Conservation (phyloP, 441 rosid genomes). For the Bruguiera hainesii region DNA sequence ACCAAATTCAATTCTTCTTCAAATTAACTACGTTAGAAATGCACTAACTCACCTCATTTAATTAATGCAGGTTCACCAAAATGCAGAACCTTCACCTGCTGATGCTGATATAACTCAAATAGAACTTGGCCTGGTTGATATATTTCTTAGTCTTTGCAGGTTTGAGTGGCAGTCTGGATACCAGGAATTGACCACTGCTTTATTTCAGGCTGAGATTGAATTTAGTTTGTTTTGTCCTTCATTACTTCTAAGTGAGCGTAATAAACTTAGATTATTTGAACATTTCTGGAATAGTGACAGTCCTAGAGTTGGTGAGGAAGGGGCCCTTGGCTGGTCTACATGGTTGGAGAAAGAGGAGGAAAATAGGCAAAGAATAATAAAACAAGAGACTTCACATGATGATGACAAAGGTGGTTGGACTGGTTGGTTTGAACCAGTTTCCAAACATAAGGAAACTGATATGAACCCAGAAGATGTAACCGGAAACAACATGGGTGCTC, state of each 20-base stretch:
- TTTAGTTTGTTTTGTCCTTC: slow-evolving; percentile 85
- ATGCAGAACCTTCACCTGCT: slow-evolving; percentile 28
- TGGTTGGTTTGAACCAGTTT: slow-evolving; percentile 81
- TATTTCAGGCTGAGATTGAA: slow-evolving; percentile 93
- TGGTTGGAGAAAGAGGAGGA: slow-evolving; percentile 98
- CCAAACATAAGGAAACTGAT: slow-evolving; percentile 38
- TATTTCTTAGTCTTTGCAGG: slow-evolving; percentile 84
- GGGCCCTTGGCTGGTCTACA: slow-evolving; percentile 80
- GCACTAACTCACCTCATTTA: not conserved
- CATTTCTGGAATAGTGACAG: slow-evolving; percentile 87
- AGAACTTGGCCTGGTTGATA: slow-evolving; percentile 82
- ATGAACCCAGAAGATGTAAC: slow-evolving; percentile 34
- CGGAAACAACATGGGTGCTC: slow-evolving; percentile 27
- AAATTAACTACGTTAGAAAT: too few species aligned
- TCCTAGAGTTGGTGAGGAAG: slow-evolving; percentile 93
- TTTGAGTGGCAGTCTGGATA: slow-evolving; percentile 94
- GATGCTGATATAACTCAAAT: slow-evolving; percentile 50
- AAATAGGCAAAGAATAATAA: slow-evolving; percentile 59
- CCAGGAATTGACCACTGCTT: slow-evolving; percentile 80
- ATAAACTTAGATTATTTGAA: slow-evolving; percentile 84
- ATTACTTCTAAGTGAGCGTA: slow-evolving; percentile 56
- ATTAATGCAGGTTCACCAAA: slow-evolving; percentile 58
- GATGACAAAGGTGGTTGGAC: slow-evolving; percentile 90
- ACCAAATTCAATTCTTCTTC: too few species aligned
- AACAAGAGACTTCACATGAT: slow-evolving; percentile 54